Evolutionary conservation across 2,329 filamentous ascomycete species (phyloP).

Genomic region (Fusarium tupiense): DNA sequence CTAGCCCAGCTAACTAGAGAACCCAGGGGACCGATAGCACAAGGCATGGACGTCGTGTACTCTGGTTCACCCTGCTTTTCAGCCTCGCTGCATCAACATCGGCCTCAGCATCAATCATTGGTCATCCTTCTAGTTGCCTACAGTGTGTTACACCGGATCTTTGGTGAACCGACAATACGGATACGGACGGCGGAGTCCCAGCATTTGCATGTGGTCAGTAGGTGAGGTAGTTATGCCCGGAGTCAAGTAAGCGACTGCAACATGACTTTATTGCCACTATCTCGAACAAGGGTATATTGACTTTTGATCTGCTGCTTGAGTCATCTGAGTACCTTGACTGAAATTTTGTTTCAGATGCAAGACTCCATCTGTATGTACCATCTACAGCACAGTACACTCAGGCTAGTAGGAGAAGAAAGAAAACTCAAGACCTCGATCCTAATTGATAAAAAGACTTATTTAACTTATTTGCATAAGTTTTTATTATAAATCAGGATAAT

Average conservation of each 20-base stretch:
- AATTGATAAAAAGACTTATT: too few relatives aligned
- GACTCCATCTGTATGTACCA: neutral
- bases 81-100: constrained; percentile 17
- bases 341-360: neutral
- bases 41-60: neutral
- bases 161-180: constrained; percentile 13
- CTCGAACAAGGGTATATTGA: constrained; percentile 14
- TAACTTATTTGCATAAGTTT: neutral
- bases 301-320: constrained; percentile 1
- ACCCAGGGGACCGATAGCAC: neutral
- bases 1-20: neutral
- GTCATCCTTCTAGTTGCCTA: neutral
- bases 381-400: neutral
- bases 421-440: neutral
- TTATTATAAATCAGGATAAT: neutral
- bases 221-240: neutral
- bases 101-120: constrained; percentile 8
- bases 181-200: neutral
- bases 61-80: constrained; percentile 3
- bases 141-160: constrained; percentile 2
- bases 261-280: constrained; percentile 23
- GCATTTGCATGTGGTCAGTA: constrained; percentile 5
- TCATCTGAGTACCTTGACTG: constrained; percentile 12
- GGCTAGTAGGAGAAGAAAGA: neutral
- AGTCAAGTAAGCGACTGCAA: constrained; percentile 21